Evolutionary conservation across 495 filamentous ascomycete species (phyloP).

Genomic region (Penicillium canariense): DNA sequence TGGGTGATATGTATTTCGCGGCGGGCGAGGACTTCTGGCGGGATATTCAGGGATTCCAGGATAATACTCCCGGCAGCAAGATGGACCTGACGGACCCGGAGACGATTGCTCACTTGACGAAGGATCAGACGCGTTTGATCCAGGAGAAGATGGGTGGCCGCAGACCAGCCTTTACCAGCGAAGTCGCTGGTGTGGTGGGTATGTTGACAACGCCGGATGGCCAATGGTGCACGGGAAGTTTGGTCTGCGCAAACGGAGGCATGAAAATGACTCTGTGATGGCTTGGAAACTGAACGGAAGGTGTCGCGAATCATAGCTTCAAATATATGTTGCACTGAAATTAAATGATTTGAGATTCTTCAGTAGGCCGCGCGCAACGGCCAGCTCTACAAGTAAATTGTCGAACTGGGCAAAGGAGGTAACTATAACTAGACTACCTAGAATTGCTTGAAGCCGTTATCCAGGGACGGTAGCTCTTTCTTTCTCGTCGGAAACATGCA

Average conservation of each 20-base stretch:
- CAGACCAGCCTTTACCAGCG: slow-evolving; percentile 64
- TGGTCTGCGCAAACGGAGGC: slow-evolving; percentile 86
- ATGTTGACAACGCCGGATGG: slow-evolving; percentile 77
- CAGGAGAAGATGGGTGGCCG: slow-evolving; percentile 62
- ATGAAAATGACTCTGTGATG: slow-evolving; percentile 47
- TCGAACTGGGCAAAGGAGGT: too few relatives aligned
- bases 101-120: slow-evolving; percentile 51
- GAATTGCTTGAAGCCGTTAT: too few relatives aligned
- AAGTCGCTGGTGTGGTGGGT: slow-evolving; percentile 81
- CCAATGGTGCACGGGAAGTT: slow-evolving; percentile 79
- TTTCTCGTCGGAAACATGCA: too few relatives aligned
- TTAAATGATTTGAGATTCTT: too few relatives aligned
- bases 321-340: too few relatives aligned
- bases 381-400: too few relatives aligned
- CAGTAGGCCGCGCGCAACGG: too few relatives aligned
- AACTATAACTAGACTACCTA: too few relatives aligned
- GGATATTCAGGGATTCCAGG: slow-evolving; percentile 58
- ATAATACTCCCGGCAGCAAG: slow-evolving; percentile 64
- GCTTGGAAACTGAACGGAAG: too few relatives aligned
- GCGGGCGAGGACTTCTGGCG: slow-evolving; percentile 54
- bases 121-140: slow-evolving; percentile 57
- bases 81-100: slow-evolving; percentile 40
- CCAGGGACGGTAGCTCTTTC: too few relatives aligned
- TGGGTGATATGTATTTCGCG: slow-evolving; percentile 70
- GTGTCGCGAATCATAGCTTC: too few relatives aligned